Evolutionary conservation across 2,329 filamentous ascomycete species (phyloP).

Genomic region (Graphilbum sp.): DNA sequence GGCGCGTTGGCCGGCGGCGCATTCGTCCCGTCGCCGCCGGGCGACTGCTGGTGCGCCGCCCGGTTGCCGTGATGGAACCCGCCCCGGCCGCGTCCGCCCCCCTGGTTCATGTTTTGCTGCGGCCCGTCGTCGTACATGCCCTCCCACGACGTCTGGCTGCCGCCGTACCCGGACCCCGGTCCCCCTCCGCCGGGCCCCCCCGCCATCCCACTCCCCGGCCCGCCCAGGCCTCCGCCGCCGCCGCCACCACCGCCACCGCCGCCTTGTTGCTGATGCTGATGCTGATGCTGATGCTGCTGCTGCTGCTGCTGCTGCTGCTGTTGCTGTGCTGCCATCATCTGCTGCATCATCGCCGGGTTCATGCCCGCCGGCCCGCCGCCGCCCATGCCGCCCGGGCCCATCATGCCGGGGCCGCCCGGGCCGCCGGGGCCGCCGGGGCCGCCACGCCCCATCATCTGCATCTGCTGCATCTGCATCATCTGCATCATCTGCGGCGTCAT

Average conservation of each 20-base stretch:
- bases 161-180: constrained; percentile 14
- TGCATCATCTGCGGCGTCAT: constrained; percentile 66
- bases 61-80: constrained; percentile 15
- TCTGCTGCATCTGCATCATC: constrained; percentile 53
- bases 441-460: constrained; percentile 24
- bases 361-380: too few species aligned
- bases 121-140: constrained; percentile 97
- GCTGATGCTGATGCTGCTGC: constrained; percentile 15
- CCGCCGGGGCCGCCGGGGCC: constrained; percentile 12
- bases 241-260: constrained; percentile 6
- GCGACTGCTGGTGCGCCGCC: constrained; percentile 10
- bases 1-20: constrained; percentile 67
- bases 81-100: constrained; percentile 17
- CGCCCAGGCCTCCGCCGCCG: constrained; percentile 26
- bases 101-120: constrained; percentile 50
- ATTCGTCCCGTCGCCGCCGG: constrained; percentile 33
- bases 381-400: constrained; percentile 25
- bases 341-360: constrained; percentile 39
- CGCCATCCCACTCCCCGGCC: not conserved
- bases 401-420: constrained; percentile 16
- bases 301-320: constrained; percentile 15
- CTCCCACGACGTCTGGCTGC: constrained; percentile 77
- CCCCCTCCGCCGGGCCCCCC: not conserved
- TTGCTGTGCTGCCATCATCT: constrained; percentile 22
- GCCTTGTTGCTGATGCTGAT: constrained; percentile 12